A percentile compares a stretch with the other conserved stretches of the same genome.
phyloP scores from a whole-genome alignment of 768 basidiomycete species.

The Hortiboletus campestris region DNA sequence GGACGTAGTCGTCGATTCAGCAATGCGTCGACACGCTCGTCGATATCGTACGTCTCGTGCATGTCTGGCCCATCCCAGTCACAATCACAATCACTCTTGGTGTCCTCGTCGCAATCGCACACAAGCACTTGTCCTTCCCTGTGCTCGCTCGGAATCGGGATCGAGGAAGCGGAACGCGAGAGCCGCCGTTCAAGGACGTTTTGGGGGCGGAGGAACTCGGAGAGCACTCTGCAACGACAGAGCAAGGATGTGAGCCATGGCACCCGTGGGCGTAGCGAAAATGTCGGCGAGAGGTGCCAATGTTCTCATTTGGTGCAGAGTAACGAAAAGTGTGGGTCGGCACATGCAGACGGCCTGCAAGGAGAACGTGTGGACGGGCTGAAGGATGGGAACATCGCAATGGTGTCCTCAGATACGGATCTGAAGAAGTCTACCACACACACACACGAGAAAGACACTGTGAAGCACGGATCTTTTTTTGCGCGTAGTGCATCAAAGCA shows the following conservation, averaged over 20 bases:
- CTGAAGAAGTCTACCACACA: background rate
- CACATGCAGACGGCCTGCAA: background rate
- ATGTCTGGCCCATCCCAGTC: slow-evolving; percentile 20
- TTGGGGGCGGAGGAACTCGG: slow-evolving; percentile 16
- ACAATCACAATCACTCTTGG: slow-evolving; percentile 13
- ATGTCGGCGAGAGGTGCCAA: background rate
- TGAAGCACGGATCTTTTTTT: slow-evolving; percentile 29
- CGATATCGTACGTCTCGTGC: slow-evolving; percentile 21
- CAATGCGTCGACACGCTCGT: slow-evolving; percentile 17
- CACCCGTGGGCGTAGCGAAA: background rate
- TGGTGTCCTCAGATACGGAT: background rate
- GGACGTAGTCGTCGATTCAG: slow-evolving; percentile 17
- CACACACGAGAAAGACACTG: slow-evolving; percentile 21
- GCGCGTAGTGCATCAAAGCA: slow-evolving; percentile 25
- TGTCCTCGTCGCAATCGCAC: slow-evolving; percentile 18
- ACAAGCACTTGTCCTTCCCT: slow-evolving; percentile 17
- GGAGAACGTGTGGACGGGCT: background rate
- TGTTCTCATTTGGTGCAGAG: background rate
- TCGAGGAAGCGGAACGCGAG: slow-evolving; percentile 25
- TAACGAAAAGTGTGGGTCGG: background rate
- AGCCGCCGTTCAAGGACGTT: slow-evolving; percentile 18
- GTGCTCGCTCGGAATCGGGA: slow-evolving; percentile 21
- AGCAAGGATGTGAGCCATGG: background rate
- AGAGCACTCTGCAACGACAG: slow-evolving; percentile 10
- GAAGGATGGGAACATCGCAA: background rate